Conservation (phyloP, 148 eudicot species). For the Limonium bicolor region DNA sequence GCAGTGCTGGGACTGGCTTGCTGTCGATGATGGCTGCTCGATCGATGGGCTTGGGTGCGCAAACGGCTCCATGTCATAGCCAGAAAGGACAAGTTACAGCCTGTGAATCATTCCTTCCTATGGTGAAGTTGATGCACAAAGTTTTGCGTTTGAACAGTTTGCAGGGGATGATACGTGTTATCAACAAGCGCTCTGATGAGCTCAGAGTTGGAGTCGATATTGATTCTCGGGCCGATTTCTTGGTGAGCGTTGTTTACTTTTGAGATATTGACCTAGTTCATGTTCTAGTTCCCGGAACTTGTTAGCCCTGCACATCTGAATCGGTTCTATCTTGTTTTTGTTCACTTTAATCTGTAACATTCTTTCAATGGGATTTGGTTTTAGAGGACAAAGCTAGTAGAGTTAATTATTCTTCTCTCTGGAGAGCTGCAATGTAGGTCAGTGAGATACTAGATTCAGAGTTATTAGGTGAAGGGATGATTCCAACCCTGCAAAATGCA, state of each 20-base stretch:
- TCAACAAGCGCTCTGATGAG: slow-evolving; percentile 88
- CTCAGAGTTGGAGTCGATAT: slow-evolving; percentile 58
- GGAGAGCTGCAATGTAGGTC: slow-evolving; percentile 27
- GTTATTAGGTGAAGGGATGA: slow-evolving; percentile 81
- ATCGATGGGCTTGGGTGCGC: slow-evolving; percentile 35
- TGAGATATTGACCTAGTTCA: no score
- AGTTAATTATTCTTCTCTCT: background rate
- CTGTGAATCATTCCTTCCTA: slow-evolving; percentile 91
- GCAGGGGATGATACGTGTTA: slow-evolving; percentile 40
- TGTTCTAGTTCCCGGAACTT: no score
- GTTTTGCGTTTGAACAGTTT: slow-evolving; percentile 53
- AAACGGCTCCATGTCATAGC: slow-evolving; percentile 12
- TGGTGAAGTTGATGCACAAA: slow-evolving; percentile 76
- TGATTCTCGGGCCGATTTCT: slow-evolving; percentile 58
- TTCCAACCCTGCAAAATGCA: slow-evolving; percentile 86
- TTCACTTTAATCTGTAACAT: no score
- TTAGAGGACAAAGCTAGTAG: no score
- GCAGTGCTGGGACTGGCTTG: slow-evolving; percentile 91
- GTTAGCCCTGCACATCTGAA: no score
- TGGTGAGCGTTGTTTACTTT: slow-evolving; percentile 30
- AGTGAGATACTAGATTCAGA: slow-evolving; percentile 97
- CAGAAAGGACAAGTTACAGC: slow-evolving; percentile 58
- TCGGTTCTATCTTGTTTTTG: no score
- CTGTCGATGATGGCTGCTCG: slow-evolving; percentile 91
- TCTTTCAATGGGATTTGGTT: no score